Percentiles rank a stretch among this genome's conserved stretches.
Conservation (phyloP, 345 rosid genomes). For the Isatis tinctoria region DNA sequence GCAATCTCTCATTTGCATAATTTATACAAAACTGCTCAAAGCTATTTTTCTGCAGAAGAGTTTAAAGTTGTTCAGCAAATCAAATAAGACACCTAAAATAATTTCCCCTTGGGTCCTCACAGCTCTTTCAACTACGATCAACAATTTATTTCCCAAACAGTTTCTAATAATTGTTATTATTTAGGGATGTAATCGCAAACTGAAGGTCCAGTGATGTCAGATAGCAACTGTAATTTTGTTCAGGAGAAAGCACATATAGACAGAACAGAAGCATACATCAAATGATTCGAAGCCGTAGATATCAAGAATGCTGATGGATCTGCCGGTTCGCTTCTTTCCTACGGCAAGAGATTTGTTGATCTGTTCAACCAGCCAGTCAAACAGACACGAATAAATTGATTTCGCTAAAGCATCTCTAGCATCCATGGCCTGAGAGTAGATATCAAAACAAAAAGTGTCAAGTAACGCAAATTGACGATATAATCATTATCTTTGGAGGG, state of each 20-base stretch:
- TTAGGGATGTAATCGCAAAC: neutral
- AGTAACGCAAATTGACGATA: neutral
- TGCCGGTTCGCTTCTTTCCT: slow-evolving; percentile 89
- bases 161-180: neutral
- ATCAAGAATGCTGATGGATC: slow-evolving; percentile 99
- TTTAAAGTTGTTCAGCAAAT: slow-evolving; percentile 8
- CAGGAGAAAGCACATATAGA: slow-evolving; percentile 11
- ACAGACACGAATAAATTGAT: slow-evolving; percentile 85
- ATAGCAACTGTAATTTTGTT: neutral
- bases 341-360: slow-evolving; percentile 93
- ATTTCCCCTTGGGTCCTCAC: neutral
- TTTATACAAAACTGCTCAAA: slow-evolving; percentile 99
- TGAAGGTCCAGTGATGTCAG: slow-evolving; percentile 1
- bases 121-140: neutral
- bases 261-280: slow-evolving; percentile 52
- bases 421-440: slow-evolving; percentile 65
- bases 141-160: neutral
- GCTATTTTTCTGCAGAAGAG: slow-evolving; percentile 79
- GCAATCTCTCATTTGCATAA: slow-evolving; percentile 98
- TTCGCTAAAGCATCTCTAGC: slow-evolving; percentile 95
- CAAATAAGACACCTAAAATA: neutral
- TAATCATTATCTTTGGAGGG: neutral
- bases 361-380: slow-evolving; percentile 96
- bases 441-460: neutral
- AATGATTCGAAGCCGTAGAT: slow-evolving; percentile 99